A percentile compares a stretch with the other conserved stretches of the same genome.
phyloP scores from a whole-genome alignment of 2,329 filamentous ascomycete species.

The Aspergillus sp. region DNA sequence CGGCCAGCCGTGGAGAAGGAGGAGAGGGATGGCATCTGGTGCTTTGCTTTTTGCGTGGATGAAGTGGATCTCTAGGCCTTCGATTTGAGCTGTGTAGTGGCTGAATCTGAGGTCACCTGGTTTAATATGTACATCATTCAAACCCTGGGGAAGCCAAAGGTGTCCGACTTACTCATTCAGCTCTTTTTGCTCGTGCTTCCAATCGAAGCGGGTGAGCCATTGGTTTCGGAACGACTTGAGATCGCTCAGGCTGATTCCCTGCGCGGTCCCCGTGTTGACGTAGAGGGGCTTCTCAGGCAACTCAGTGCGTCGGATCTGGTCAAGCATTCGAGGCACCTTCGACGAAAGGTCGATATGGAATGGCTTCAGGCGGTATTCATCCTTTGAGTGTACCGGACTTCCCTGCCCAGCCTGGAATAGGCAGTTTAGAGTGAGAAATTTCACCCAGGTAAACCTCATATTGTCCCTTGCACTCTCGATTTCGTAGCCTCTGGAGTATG shows the following conservation, averaged over 20 bases:
- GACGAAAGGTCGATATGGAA: background rate
- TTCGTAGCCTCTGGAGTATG: background rate
- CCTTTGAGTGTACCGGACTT: background rate
- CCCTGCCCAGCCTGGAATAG: background rate
- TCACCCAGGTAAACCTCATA: background rate
- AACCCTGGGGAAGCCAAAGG: too few relatives aligned
- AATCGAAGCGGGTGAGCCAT: background rate
- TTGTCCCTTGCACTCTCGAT: background rate
- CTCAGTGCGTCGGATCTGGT: background rate
- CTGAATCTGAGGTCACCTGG: background rate
- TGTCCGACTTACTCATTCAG: background rate
- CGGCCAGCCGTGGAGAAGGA: slow-evolving; percentile 20
- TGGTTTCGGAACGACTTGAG: background rate
- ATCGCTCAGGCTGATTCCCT: background rate
- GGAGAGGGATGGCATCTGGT: slow-evolving; percentile 15
- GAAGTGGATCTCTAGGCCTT: background rate
- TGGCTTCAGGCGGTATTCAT: background rate
- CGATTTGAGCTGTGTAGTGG: background rate
- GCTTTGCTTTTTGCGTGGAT: slow-evolving; percentile 8
- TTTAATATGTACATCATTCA: background rate
- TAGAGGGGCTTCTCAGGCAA: background rate
- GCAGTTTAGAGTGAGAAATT: background rate
- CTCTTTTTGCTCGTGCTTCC: background rate
- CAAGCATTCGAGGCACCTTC: background rate
- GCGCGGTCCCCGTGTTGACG: background rate